Conservation (phyloP, 2,329 filamentous ascomycete species). For the Diaporthe citri region DNA sequence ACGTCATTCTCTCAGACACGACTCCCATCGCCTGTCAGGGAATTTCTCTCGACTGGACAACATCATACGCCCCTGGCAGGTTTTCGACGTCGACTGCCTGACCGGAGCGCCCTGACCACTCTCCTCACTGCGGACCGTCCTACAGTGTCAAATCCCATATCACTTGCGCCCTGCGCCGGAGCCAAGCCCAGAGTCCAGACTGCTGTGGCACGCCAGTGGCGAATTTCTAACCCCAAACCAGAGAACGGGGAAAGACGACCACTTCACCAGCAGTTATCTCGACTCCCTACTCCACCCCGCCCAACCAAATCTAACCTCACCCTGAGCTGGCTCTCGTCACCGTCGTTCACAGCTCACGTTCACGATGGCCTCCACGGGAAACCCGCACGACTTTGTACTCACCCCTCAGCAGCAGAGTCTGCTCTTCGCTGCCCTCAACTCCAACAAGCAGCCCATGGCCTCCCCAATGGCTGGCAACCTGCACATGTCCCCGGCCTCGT, state of each 20-base stretch:
- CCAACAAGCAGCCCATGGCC: constrained; percentile 66
- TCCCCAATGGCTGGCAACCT: constrained; percentile 53
- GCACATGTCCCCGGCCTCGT: constrained; percentile 61
- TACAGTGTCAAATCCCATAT: constrained; percentile 1
- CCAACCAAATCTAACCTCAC: not conserved
- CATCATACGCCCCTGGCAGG: not conserved
- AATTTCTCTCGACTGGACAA: not conserved
- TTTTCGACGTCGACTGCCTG: not conserved
- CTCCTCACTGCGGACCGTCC: not conserved
- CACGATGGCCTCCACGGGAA: constrained; percentile 65
- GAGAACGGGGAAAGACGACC: constrained; percentile 30
- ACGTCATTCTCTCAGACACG: constrained; percentile 20
- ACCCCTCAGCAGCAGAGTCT: constrained; percentile 83
- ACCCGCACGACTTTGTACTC: constrained; percentile 73
- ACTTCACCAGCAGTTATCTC: not conserved
- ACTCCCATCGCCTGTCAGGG: constrained; percentile 11
- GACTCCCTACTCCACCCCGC: constrained; percentile 19
- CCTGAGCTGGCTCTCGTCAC: constrained; percentile 8
- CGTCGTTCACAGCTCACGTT: constrained; percentile 36
- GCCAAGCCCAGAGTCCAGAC: constrained; percentile 16
- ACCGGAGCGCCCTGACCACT: not conserved
- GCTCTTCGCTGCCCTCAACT: constrained; percentile 81
- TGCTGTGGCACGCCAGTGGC: constrained; percentile 33
- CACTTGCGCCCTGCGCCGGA: constrained; percentile 11
- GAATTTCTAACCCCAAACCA: constrained; percentile 20